Conservation (phyloP, 1,139 yeast species). For the Suhomyces terraborum region DNA sequence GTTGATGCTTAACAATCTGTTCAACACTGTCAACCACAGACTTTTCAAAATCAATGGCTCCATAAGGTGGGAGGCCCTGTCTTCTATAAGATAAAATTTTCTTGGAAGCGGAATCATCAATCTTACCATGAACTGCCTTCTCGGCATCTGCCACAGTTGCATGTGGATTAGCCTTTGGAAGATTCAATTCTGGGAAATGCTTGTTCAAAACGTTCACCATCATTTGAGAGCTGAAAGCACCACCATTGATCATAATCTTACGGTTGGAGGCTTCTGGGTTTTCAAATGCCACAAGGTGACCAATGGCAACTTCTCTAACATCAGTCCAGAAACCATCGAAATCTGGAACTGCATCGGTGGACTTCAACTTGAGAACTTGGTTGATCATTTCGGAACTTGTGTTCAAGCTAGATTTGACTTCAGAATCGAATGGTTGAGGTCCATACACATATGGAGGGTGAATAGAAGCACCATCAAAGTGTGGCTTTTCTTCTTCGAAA, state of each 20-base stretch:
- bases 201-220: constrained; percentile 31
- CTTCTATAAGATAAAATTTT: constrained; percentile 40
- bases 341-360: constrained; percentile 15
- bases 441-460: constrained; percentile 1
- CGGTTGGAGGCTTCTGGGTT: constrained; percentile 12
- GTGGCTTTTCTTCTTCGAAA: constrained; percentile 1
- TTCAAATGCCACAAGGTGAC: constrained; percentile 17
- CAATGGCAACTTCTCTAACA: constrained; percentile 18
- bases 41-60: constrained; percentile 30
- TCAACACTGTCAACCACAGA: constrained; percentile 37
- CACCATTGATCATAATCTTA: constrained; percentile 10
- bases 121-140: background rate
- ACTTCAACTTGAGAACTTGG: constrained; percentile 15
- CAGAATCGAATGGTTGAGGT: constrained; percentile 1
- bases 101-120: constrained; percentile 40
- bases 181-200: constrained; percentile 12
- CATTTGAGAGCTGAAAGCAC: constrained; percentile 25
- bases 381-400: constrained; percentile 4
- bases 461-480: background rate
- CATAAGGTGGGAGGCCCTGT: background rate
- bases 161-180: background rate
- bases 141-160: background rate
- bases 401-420: background rate
- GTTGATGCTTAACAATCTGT: background rate
- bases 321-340: constrained; percentile 16